phyloP scores from a whole-genome alignment of 495 filamentous ascomycete species.

The Penicillium bialowiezense region DNA sequence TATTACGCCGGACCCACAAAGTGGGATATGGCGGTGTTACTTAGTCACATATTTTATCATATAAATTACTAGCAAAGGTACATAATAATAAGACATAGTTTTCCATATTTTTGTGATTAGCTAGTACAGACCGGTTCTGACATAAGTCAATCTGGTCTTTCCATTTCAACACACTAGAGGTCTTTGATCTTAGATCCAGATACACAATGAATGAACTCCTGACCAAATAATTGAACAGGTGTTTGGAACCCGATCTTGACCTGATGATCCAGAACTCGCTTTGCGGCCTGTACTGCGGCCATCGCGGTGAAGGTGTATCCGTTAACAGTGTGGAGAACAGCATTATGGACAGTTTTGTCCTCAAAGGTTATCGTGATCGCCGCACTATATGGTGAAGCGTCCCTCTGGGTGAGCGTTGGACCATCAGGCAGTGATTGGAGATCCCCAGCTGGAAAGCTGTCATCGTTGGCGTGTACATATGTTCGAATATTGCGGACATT shows the following conservation, averaged over 20 bases:
- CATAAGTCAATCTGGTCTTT: too few relatives aligned
- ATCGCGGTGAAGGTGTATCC: constrained; percentile 2
- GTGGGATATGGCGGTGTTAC: too few relatives aligned
- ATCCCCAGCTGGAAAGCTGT: constrained; percentile 6
- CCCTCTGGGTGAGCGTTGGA: background rate
- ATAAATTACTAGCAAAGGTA: too few relatives aligned
- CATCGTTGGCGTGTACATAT: background rate
- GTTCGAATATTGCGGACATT: constrained; percentile 1
- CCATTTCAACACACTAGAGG: too few relatives aligned
- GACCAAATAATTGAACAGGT: constrained; percentile 2
- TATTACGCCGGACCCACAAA: too few relatives aligned
- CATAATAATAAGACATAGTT: too few relatives aligned
- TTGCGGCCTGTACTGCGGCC: constrained; percentile 4
- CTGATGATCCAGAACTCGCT: constrained; percentile 4
- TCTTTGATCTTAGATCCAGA: background rate
- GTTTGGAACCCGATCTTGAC: constrained; percentile 1
- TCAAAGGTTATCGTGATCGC: constrained; percentile 1
- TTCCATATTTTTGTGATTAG: too few relatives aligned
- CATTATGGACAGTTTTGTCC: background rate
- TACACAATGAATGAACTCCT: constrained; percentile 1
- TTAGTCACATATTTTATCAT: too few relatives aligned
- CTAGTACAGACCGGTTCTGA: too few relatives aligned
- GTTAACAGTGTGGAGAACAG: constrained; percentile 6
- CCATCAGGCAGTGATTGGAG: constrained; percentile 1
- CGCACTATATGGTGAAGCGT: constrained; percentile 3